phyloP scores from a whole-genome alignment of 768 basidiomycete species.

The Mycena amicta region DNA sequence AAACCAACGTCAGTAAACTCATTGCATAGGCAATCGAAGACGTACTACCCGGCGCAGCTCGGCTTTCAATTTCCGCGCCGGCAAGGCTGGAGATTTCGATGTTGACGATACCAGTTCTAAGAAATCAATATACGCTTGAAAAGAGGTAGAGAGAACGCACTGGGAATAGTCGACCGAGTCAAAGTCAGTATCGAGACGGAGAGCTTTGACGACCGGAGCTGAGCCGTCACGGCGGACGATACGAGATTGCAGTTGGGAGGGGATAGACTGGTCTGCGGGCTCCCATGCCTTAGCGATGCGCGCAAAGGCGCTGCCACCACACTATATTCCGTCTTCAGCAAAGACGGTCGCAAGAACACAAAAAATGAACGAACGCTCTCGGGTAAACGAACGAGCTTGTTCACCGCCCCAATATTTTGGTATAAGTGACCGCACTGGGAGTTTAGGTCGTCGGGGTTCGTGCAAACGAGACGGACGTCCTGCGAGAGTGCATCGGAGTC shows the following conservation, averaged over 20 bases:
- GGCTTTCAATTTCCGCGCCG: not conserved
- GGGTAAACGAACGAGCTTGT: conserved; percentile 40
- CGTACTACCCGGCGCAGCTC: too few relatives aligned
- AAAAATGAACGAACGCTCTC: conserved; percentile 30
- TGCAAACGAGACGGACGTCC: conserved; percentile 22
- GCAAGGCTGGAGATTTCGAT: not conserved
- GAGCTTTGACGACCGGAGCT: conserved; percentile 19
- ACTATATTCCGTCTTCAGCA: conserved; percentile 11
- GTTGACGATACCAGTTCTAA: not conserved
- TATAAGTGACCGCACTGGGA: conserved; percentile 25
- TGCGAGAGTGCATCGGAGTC: conserved; percentile 16
- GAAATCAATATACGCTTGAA: not conserved
- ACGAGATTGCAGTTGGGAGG: conserved; percentile 10
- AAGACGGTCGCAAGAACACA: not conserved
- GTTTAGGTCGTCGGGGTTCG: conserved; percentile 1
- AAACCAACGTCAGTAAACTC: too few relatives aligned
- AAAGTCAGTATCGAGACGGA: conserved; percentile 24
- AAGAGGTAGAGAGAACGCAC: not conserved
- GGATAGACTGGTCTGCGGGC: conserved; percentile 24
- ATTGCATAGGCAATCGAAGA: too few relatives aligned
- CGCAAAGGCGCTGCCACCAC: conserved; percentile 26
- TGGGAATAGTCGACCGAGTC: conserved; percentile 17
- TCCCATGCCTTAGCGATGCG: conserved; percentile 24
- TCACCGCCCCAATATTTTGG: conserved; percentile 29
- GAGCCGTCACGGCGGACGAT: conserved; percentile 17